These are phyloP conservation scores for Phialophora verrucosa DNA, from an alignment of 2,329 filamentous ascomycete species.

Conservation along the genomic window DNA sequence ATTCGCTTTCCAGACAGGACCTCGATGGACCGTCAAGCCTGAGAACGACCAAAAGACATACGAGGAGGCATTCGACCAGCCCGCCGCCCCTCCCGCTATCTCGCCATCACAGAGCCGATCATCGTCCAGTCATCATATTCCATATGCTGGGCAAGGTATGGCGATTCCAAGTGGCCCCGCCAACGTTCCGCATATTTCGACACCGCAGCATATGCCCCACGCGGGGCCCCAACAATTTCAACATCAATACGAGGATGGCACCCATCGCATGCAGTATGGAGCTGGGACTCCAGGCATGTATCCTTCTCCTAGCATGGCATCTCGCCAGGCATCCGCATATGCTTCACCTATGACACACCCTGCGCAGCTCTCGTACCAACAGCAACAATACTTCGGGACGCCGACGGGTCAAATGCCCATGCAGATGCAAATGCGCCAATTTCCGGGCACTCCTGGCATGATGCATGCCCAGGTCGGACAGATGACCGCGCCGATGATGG, in stretches of 20 bases:
- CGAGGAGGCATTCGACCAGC: conserved; percentile 77
- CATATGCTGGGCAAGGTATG: conserved; percentile 83
- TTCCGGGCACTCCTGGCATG: conserved; percentile 74
- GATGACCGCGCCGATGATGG: conserved; percentile 83
- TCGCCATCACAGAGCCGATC: conserved; percentile 70
- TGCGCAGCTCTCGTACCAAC: conserved; percentile 72
- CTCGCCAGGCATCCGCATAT: conserved; percentile 69
- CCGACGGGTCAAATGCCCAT: conserved; percentile 64
- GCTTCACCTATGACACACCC: conserved; percentile 71
- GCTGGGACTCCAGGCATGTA: conserved; percentile 78
- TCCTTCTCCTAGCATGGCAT: conserved; percentile 79
- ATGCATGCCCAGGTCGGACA: conserved; percentile 71
- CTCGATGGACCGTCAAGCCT: conserved; percentile 77
- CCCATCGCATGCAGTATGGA: conserved; percentile 86
- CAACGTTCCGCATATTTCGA: conserved; percentile 69
- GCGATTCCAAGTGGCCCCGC: conserved; percentile 78
- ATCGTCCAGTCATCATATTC: conserved; percentile 68
- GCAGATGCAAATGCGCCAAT: conserved; percentile 72
- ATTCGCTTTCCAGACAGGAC: conserved; percentile 80
- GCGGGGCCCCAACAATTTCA: conserved; percentile 78
- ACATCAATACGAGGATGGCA: conserved; percentile 73
- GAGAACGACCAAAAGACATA: conserved; percentile 79
- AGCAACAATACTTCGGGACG: conserved; percentile 72
- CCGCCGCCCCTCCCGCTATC: conserved; percentile 64
- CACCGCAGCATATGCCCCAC: conserved; percentile 78